These are phyloP conservation scores for Paecilomyces dactylethromorphus DNA, from an alignment of 2,329 filamentous ascomycete species.

Conservation along the genomic window DNA sequence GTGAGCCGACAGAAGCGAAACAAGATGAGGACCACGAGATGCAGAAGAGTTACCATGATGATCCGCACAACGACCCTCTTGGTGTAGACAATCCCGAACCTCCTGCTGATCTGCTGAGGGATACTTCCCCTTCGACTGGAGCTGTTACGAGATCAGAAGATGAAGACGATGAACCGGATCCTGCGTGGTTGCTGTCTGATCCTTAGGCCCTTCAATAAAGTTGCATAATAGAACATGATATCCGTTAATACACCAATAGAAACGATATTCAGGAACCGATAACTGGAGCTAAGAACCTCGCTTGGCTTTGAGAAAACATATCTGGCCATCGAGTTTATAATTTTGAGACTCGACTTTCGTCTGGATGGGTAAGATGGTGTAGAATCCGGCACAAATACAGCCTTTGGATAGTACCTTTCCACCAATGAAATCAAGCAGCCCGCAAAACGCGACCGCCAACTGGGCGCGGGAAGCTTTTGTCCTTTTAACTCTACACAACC, in stretches of 20 bases:
- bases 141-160: constrained; percentile 24
- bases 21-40: neutral
- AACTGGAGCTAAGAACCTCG: neutral
- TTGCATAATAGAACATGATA: neutral
- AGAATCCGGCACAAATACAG: neutral
- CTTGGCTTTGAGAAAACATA: neutral
- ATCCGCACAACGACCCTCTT: constrained; percentile 12
- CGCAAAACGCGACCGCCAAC: neutral
- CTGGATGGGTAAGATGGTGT: neutral
- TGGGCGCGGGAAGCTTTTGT: neutral
- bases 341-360: no score
- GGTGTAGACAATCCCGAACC: constrained; percentile 27
- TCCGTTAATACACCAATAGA: neutral
- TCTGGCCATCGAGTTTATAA: no score
- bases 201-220: constrained; percentile 3
- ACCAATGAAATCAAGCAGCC: no score
- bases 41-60: constrained; percentile 1
- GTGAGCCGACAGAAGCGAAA: constrained; percentile 2
- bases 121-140: constrained; percentile 15
- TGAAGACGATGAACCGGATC: constrained; percentile 39
- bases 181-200: constrained; percentile 34
- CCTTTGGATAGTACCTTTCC: neutral
- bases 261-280: neutral
- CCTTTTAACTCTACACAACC: neutral
- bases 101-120: constrained; percentile 29